A percentile compares a stretch with the other conserved stretches of the same genome.
These are phyloP conservation scores for Plasmodium reichenowi DNA, from an alignment of 169 alveolate species.

Conservation along the genomic window DNA sequence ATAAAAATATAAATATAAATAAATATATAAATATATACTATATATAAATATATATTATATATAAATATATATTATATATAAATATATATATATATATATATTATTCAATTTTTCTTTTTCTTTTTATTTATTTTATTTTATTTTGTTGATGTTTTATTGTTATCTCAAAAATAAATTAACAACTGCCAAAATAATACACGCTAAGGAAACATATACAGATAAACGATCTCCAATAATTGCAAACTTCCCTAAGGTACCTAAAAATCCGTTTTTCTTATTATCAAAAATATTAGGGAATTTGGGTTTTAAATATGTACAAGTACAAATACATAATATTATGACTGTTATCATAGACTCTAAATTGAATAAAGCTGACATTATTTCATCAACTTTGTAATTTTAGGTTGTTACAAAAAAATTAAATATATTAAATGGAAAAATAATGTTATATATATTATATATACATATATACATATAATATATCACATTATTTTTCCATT, in stretches of 20 bases:
- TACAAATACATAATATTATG: constrained; percentile 93
- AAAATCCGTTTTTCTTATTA: constrained; percentile 91
- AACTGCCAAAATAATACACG: constrained; percentile 92
- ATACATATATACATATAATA: no score
- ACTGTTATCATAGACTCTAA: constrained; percentile 93
- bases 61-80: constrained; percentile 1
- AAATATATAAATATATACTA: constrained; percentile 2
- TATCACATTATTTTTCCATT: no score
- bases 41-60: background rate
- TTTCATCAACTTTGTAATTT: background rate
- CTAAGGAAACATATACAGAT: constrained; percentile 93
- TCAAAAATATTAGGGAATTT: constrained; percentile 91
- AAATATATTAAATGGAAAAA: no score
- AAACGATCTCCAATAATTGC: constrained; percentile 97
- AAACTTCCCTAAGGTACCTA: constrained; percentile 94
- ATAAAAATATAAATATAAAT: background rate
- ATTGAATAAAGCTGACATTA: constrained; percentile 95
- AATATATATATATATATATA: background rate
- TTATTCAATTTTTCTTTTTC: no score
- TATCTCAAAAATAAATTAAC: constrained; percentile 90
- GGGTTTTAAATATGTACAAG: constrained; percentile 94
- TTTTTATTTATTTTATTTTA: no score
- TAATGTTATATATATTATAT: no score
- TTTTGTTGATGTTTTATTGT: background rate
- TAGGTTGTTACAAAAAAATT: no score